phyloP scores from a whole-genome alignment of 1,284 basidiomycete species.

The Cutaneotrichosporon sp. region DNA sequence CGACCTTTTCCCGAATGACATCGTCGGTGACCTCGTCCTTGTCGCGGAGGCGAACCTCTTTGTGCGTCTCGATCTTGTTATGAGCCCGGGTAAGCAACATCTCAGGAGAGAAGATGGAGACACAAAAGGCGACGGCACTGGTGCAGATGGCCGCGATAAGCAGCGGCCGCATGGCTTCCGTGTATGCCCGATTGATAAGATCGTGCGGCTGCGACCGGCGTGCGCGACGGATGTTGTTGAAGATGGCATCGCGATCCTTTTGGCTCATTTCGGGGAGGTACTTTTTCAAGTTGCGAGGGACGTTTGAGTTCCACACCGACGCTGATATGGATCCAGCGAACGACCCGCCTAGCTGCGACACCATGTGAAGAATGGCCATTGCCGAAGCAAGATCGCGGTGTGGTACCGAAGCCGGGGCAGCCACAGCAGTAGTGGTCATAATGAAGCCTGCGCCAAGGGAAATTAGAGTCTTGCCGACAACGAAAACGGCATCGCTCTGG shows the following conservation, averaged over 20 bases:
- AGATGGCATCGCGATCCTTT: slow-evolving; percentile 28
- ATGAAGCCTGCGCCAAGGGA: slow-evolving; percentile 25
- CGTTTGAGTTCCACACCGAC: slow-evolving; percentile 37
- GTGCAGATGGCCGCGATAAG: slow-evolving; percentile 29
- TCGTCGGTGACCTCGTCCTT: slow-evolving; percentile 22
- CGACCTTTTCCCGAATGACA: slow-evolving; percentile 11
- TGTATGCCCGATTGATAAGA: slow-evolving; percentile 32
- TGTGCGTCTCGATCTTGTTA: slow-evolving; percentile 33
- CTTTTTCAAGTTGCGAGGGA: slow-evolving; percentile 27
- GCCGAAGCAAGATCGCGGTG: slow-evolving; percentile 48
- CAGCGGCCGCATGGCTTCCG: slow-evolving; percentile 26
- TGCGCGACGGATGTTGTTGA: slow-evolving; percentile 31
- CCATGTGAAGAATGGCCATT: slow-evolving; percentile 45
- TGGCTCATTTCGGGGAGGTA: slow-evolving; percentile 30
- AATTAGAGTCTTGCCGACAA: slow-evolving; percentile 29
- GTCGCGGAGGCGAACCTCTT: slow-evolving; percentile 26
- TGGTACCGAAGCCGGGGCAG: slow-evolving; percentile 44
- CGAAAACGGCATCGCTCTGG: slow-evolving; percentile 29
- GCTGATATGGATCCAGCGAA: slow-evolving; percentile 41
- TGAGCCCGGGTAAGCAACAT: slow-evolving; percentile 32
- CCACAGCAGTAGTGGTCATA: slow-evolving; percentile 45
- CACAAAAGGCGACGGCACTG: slow-evolving; percentile 27
- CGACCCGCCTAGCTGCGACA: slow-evolving; percentile 47
- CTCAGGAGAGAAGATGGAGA: slow-evolving; percentile 28
- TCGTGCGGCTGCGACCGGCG: slow-evolving; percentile 31